Conservation (phyloP, 2,329 filamentous ascomycete genomes). For the Zarea fungicola region DNA sequence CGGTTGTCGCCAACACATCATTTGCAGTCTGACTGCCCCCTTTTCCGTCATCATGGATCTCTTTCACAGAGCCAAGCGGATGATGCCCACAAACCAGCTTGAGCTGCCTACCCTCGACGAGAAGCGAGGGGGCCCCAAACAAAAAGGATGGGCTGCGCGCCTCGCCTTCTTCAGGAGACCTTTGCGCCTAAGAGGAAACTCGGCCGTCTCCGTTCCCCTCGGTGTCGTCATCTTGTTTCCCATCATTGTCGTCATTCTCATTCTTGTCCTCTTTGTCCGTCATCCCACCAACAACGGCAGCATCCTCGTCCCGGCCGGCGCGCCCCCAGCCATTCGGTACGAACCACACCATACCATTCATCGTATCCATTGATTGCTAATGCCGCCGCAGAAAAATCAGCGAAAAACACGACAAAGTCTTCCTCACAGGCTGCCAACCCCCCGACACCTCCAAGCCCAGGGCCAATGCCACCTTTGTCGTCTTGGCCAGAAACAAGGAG, state of each 20-base stretch:
- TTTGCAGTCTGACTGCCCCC: neutral
- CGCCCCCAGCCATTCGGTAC: slow-evolving; percentile 85
- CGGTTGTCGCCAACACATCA: neutral
- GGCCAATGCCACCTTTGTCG: slow-evolving; percentile 93
- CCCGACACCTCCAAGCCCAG: slow-evolving; percentile 72
- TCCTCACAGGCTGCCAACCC: slow-evolving; percentile 82
- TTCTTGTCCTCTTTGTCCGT: slow-evolving; percentile 81
- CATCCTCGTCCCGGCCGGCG: slow-evolving; percentile 81
- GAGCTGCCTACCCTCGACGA: slow-evolving; percentile 48
- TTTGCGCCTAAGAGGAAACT: slow-evolving; percentile 85
- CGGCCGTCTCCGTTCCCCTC: slow-evolving; percentile 84
- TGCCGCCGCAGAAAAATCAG: slow-evolving; percentile 73
- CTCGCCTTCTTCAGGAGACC: slow-evolving; percentile 82
- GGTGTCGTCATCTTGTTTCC: slow-evolving; percentile 92
- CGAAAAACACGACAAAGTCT: slow-evolving; percentile 95
- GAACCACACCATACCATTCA: slow-evolving; percentile 20
- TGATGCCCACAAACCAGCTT: slow-evolving; percentile 38
- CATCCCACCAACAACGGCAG: slow-evolving; percentile 78
- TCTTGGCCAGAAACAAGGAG: slow-evolving; percentile 93
- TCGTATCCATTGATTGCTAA: neutral
- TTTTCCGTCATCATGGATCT: slow-evolving; percentile 50
- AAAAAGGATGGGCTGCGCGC: slow-evolving; percentile 40
- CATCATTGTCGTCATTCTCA: slow-evolving; percentile 82
- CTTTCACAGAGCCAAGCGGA: slow-evolving; percentile 49
- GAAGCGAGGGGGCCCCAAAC: slow-evolving; percentile 36